A percentile compares a stretch with the other conserved stretches of the same genome.
Conservation (phyloP, 441 rosid species). For the Dalechampia spathulata region DNA sequence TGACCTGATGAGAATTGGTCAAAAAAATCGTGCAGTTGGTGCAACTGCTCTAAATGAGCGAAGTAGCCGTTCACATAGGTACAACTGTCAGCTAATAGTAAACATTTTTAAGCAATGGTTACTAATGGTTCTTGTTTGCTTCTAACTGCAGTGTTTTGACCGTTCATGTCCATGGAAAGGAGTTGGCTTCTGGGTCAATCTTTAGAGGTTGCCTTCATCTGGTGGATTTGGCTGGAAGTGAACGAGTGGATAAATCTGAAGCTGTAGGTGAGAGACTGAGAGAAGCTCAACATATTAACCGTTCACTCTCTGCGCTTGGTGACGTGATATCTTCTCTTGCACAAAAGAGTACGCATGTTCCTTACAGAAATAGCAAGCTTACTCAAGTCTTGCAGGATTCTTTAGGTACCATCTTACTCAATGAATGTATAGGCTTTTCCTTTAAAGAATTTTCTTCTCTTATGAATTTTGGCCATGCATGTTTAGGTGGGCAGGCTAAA, state of each 20-base stretch:
- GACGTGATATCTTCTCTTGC: constrained; percentile 94
- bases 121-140: background rate
- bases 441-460: background rate
- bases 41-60: constrained; percentile 92
- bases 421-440: background rate
- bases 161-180: constrained; percentile 85
- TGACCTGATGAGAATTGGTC: constrained; percentile 83
- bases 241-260: constrained; percentile 93
- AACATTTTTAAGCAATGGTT: background rate
- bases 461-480: background rate
- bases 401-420: constrained; percentile 39
- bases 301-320: constrained; percentile 87
- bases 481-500: constrained; percentile 90
- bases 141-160: constrained; percentile 57
- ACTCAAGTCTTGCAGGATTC: constrained; percentile 91
- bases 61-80: constrained; percentile 97
- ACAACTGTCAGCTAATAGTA: background rate
- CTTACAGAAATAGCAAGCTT: constrained; percentile 91
- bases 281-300: constrained; percentile 91
- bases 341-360: constrained; percentile 82
- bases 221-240: constrained; percentile 97
- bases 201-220: constrained; percentile 83
- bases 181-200: constrained; percentile 65
- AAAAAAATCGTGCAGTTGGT: constrained; percentile 85
- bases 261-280: constrained; percentile 92